A percentile compares a stretch with the other conserved stretches of the same genome.
phyloP scores from a whole-genome alignment of 2,329 filamentous ascomycete genomes.

The Beauveria asiatica region DNA sequence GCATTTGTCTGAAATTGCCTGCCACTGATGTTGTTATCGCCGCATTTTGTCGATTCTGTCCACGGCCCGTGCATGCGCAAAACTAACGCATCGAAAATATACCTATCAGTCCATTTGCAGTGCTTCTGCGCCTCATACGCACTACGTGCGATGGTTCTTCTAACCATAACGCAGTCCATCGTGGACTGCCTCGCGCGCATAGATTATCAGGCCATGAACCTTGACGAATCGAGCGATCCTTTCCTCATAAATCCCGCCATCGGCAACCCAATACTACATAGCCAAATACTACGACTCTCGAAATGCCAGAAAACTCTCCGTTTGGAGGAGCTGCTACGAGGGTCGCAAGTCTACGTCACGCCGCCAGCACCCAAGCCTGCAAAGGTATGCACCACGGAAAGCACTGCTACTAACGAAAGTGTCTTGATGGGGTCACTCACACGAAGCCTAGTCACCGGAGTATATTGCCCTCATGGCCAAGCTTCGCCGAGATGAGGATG shows the following conservation, averaged over 20 bases:
- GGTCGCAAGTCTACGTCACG: constrained; percentile 64
- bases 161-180: constrained; percentile 65
- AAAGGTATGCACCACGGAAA: background rate
- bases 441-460: constrained; percentile 53
- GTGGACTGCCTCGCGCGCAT: constrained; percentile 47
- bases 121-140: background rate
- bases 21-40: background rate
- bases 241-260: constrained; percentile 39
- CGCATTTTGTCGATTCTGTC: background rate
- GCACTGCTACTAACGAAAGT: constrained; percentile 45
- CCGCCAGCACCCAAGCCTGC: constrained; percentile 69
- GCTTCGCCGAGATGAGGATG: constrained; percentile 75
- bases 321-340: constrained; percentile 63
- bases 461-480: constrained; percentile 84
- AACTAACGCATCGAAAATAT: background rate
- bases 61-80: background rate
- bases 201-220: constrained; percentile 14
- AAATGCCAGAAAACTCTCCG: constrained; percentile 39
- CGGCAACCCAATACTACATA: constrained; percentile 64
- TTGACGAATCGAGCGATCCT: constrained; percentile 32
- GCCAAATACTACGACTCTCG: constrained; percentile 57
- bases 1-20: background rate
- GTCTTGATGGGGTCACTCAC: constrained; percentile 24
- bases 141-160: constrained; percentile 53
- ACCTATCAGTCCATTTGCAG: background rate